A percentile compares a stretch with the other conserved stretches of the same genome.
These are phyloP conservation scores for Lenwebbia sp. DNA, from an alignment of 345 rosid genomes.

Conservation along the genomic window DNA sequence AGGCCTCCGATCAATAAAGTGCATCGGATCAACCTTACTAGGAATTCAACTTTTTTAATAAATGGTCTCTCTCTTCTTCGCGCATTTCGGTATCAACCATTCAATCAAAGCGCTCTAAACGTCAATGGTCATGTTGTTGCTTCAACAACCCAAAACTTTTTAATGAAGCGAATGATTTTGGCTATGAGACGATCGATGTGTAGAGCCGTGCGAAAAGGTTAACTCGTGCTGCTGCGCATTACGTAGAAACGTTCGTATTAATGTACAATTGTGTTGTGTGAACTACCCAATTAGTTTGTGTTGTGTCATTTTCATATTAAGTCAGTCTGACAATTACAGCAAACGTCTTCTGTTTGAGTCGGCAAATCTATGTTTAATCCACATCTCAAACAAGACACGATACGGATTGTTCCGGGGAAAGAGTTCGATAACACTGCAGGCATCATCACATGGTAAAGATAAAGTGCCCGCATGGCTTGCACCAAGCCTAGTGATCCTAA, in stretches of 20 bases:
- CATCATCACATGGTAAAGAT: not conserved
- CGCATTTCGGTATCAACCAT: not conserved
- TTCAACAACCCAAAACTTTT: no score
- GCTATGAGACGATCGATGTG: not conserved
- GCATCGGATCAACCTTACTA: not conserved
- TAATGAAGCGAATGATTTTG: no score
- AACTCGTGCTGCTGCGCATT: not conserved
- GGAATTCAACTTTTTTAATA: not conserved
- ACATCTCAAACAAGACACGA: not conserved
- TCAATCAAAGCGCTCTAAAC: not conserved
- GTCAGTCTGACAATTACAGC: not conserved
- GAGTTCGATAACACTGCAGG: not conserved
- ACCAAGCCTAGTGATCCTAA: not conserved
- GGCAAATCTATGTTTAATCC: not conserved
- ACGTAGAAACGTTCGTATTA: not conserved
- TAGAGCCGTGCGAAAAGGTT: not conserved
- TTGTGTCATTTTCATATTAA: not conserved
- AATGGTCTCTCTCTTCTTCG: not conserved
- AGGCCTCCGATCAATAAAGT: not conserved
- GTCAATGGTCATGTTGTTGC: not conserved
- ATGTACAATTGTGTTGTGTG: not conserved
- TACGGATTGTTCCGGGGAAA: not conserved
- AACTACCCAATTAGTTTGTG: not conserved
- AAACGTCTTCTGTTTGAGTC: not conserved
- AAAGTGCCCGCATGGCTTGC: not conserved